Percentiles rank a stretch among this genome's conserved stretches.
Evolutionary conservation across 371 early-diverging fungal species (phyloP).

Genomic region (Lichtheimia corymbifera): DNA sequence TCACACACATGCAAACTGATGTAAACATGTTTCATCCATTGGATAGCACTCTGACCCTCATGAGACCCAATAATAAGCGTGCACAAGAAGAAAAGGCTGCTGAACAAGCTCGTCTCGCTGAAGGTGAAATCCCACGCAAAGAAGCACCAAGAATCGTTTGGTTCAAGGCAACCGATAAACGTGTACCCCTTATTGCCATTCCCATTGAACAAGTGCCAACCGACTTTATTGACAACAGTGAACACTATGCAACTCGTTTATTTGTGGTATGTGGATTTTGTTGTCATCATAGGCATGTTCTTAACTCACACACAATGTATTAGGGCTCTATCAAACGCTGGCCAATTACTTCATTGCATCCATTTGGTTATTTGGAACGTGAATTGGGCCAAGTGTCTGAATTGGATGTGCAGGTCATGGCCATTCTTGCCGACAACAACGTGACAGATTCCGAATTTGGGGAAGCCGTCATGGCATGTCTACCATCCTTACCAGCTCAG

Average conservation of each 20-base stretch:
- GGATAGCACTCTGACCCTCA: conserved; percentile 45
- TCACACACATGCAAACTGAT: neutral
- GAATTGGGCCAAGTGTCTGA: conserved; percentile 71
- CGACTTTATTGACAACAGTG: conserved; percentile 64
- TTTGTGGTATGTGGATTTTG: conserved; percentile 38
- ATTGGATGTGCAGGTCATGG: conserved; percentile 70
- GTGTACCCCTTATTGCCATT: conserved; percentile 76
- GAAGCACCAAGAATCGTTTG: conserved; percentile 57
- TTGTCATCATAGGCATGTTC: neutral
- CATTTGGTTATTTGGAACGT: conserved; percentile 67
- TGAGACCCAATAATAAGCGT: conserved; percentile 57
- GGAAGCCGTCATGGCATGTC: conserved; percentile 65
- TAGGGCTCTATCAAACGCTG: conserved; percentile 72
- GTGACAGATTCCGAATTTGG: conserved; percentile 60
- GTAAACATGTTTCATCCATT: neutral
- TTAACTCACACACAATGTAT: neutral
- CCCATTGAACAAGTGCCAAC: conserved; percentile 64
- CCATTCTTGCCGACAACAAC: conserved; percentile 69
- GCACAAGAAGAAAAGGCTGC: conserved; percentile 35
- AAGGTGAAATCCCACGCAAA: conserved; percentile 16
- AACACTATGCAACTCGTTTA: conserved; percentile 46
- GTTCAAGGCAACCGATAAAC: conserved; percentile 84
- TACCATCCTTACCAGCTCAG: conserved; percentile 39
- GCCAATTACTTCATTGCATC: conserved; percentile 72
- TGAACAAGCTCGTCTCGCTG: conserved; percentile 15